Base-by-base conservation (phyloP, 768 basidiomycete species). In the Suillus luteus region DNA sequence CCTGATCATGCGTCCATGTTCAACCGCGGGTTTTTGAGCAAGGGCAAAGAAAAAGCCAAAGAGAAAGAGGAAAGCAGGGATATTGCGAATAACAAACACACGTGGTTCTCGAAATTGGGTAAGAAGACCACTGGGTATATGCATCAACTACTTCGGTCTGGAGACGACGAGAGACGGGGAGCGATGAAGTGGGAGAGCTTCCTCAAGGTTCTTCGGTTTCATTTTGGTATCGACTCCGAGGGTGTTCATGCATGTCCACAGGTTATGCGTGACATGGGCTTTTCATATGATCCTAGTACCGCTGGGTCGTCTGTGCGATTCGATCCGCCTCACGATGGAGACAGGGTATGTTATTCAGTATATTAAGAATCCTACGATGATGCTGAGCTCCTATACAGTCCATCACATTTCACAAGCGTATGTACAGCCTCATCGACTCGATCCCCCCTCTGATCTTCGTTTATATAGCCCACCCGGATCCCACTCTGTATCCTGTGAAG, bases 251-350 rank as follows among this genome's bases (percentile, higher is more conserved):
- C 46, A 61, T 44, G 46, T 62, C 40, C 51, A 10, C 67, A 92
- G 91, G 76, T 91, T 43, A 91, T 93, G 91, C 76, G 79, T 43
- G 89, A 89, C 55, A 86, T 93, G 85, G 91, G 91, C 41, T 93
- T 93, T 73, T 76, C 76, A 3, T 88, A 87, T 67, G 86, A 87
- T 70, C 88, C 88, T 5, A 86, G 85, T 64, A 91, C 90, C 2
- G 90, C 91, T 22, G 92, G 92, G 2, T 92, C 91, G 11, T 90
- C 90, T 72, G 92, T 93, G 41, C 83, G 91, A 43, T 93, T 93
- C 70, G 86, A 91, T 73, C 91, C 91, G 55, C 92, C 90, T 19
- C 78, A 86, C 68, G 70, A 73, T 49, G 73, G 68, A 48, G 83
- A 84, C 68, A 77, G 71, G 64, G 84, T 84, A 65, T 73, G 81